phyloP scores from a whole-genome alignment of 768 basidiomycete genomes.

The Psilocybe azurescens region DNA sequence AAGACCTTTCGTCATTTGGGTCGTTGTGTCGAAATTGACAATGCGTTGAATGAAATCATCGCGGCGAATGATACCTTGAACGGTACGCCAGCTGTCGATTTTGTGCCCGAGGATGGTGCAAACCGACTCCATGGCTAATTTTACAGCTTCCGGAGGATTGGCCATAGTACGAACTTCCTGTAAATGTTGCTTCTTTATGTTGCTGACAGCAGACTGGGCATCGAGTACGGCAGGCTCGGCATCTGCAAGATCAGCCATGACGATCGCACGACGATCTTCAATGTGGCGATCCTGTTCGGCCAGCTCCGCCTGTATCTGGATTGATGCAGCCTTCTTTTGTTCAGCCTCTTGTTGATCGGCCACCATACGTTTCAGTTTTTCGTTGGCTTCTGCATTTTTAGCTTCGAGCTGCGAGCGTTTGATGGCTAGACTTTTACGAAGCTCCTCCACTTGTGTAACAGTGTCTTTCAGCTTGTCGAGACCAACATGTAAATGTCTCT shows the following conservation, averaged over 20 bases:
- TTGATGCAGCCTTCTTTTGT: constrained; percentile 96
- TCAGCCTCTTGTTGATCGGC: constrained; percentile 98
- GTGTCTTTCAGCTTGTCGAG: constrained; percentile 96
- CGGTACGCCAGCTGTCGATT: constrained; percentile 95
- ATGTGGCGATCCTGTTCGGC: constrained; percentile 92
- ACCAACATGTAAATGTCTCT: constrained; percentile 97
- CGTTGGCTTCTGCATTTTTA: constrained; percentile 95
- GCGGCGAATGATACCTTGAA: constrained; percentile 93
- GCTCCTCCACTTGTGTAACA: constrained; percentile 95
- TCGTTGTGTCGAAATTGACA: constrained; percentile 92
- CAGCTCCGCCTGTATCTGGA: constrained; percentile 93
- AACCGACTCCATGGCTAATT: constrained; percentile 98
- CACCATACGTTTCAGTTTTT: constrained; percentile 97
- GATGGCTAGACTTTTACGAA: constrained; percentile 92
- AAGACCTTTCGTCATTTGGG: constrained; percentile 87
- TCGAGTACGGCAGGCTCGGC: constrained; percentile 97
- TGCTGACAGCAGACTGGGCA: constrained; percentile 95
- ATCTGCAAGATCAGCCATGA: constrained; percentile 94
- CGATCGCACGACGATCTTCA: constrained; percentile 84
- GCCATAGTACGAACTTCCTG: constrained; percentile 98
- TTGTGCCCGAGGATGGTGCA: constrained; percentile 96
- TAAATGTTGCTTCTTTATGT: constrained; percentile 93
- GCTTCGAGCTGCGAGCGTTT: constrained; percentile 92
- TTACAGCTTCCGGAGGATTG: constrained; percentile 97
- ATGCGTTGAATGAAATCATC: constrained; percentile 97